Evolutionary conservation across 805 yeast genomes (phyloP).

Genomic region (Candida vartiovaarae): DNA sequence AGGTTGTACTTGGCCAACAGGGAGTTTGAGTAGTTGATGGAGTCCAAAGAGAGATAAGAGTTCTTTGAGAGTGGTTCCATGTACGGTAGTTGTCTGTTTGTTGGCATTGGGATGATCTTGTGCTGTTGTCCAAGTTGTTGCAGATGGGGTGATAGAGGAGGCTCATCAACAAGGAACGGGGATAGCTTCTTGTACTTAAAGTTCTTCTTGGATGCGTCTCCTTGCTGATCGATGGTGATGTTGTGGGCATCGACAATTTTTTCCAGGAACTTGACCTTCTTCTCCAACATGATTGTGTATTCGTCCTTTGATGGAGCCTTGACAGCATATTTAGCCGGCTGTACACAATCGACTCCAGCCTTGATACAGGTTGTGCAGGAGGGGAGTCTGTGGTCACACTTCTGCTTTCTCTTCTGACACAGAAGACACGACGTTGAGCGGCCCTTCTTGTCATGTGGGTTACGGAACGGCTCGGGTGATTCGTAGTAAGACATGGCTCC

Average conservation of each 20-base stretch:
- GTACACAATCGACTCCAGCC: constrained; percentile 54
- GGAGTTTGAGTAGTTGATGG: constrained; percentile 33
- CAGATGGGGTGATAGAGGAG: background rate
- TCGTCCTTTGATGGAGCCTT: constrained; percentile 44
- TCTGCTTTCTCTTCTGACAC: constrained; percentile 53
- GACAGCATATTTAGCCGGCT: constrained; percentile 52
- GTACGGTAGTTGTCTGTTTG: constrained; percentile 12
- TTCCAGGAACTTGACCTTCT: constrained; percentile 46
- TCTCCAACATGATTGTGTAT: constrained; percentile 50
- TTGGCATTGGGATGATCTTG: constrained; percentile 8
- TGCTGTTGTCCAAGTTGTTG: constrained; percentile 4
- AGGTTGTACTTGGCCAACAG: constrained; percentile 41
- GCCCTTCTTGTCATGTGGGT: constrained; percentile 40
- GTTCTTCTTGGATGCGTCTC: constrained; percentile 25
- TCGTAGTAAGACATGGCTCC: background rate
- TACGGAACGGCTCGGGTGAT: constrained; percentile 1
- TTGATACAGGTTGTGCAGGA: constrained; percentile 60
- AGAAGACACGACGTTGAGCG: constrained; percentile 50
- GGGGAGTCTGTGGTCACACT: constrained; percentile 60
- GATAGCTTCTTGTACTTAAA: constrained; percentile 32
- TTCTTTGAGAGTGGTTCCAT: constrained; percentile 3
- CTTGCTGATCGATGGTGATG: constrained; percentile 21
- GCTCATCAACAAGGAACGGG: constrained; percentile 23
- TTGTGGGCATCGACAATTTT: constrained; percentile 32
- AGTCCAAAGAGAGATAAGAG: constrained; percentile 22